Evolutionary conservation across 2,329 filamentous ascomycete species (phyloP), one percentile per base, ranked within the genome.

Genomic region (Phoma sp.): DNA sequence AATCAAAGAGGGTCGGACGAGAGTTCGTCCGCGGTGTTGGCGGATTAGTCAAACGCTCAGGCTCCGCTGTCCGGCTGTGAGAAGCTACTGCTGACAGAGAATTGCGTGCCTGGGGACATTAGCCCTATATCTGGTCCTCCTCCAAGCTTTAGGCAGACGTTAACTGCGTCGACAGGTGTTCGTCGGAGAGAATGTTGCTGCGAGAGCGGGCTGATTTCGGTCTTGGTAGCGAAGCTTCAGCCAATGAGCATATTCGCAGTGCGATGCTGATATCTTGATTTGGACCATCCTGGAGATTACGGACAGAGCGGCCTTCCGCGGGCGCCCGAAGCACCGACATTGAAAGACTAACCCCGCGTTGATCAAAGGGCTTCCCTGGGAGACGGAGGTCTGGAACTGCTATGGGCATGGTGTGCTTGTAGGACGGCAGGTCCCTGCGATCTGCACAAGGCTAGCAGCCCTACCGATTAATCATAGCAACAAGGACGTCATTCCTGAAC

Each of bases 201-300:
- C 51, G 39, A 40, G 10, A 24, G 17, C 36, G 29, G 35, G 29
- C 51, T 50, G 40, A n/a, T 44, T 55, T 41, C 35, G 52, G 52
- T 32, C 24, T 38, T 45, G 31, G 37, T 24, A 29, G 52, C 36
- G 43, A 50, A 41, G 41, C 17, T 6, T 15, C 22, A 17, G 46
- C 46, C 52, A 55, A 55, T 55, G 10, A 33, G 36, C 43, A 41
- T 9, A 8, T 25, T 21, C 19, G 22, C 24, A 25, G 46, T 43
- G 46, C 52, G 46, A 47, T 21, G 52, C 46, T 55, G 24, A 37
- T 33, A 17, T 32, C 41, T 50, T 12, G 44, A 46, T 25, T 51
- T 37, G 52, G 52, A 27, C 37, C 41, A 45, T 41, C 36, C 24
- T 55, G 52, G 51, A 50, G 45, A 55, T 55, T 55, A 27, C 52